Conservation (phyloP, 192 early-diverging fungal genomes). For the Piromyces sp. region DNA sequence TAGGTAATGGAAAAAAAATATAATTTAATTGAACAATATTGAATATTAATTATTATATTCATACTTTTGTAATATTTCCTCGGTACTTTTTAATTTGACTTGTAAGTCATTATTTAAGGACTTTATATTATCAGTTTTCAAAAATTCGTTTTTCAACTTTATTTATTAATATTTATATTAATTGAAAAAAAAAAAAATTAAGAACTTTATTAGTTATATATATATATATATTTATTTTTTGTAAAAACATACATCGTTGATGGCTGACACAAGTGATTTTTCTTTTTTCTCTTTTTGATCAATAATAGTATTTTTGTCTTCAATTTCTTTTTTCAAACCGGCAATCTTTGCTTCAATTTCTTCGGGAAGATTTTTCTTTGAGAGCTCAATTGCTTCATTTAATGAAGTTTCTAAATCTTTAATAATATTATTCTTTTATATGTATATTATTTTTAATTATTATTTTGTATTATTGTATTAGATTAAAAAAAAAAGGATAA, state of each 20-base stretch:
- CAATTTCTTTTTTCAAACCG: background rate
- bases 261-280: background rate
- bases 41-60: background rate
- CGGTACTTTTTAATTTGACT: background rate
- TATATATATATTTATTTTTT: no score
- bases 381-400: background rate
- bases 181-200: no score
- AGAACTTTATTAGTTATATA: no score
- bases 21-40: no score
- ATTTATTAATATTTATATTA: background rate
- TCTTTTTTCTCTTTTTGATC: background rate
- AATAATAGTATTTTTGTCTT: background rate
- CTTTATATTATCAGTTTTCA: background rate
- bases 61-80: background rate
- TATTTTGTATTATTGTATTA: no score
- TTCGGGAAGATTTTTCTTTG: background rate
- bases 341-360: background rate
- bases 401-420: background rate
- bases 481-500: no score
- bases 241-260: background rate
- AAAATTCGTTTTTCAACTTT: background rate
- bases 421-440: background rate
- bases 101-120: background rate
- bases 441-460: no score
- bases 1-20: no score